Evolutionary conservation across 805 yeast genomes (phyloP), one percentile per base, ranked within the genome.

Genomic region (Yarrowia bubula): DNA sequence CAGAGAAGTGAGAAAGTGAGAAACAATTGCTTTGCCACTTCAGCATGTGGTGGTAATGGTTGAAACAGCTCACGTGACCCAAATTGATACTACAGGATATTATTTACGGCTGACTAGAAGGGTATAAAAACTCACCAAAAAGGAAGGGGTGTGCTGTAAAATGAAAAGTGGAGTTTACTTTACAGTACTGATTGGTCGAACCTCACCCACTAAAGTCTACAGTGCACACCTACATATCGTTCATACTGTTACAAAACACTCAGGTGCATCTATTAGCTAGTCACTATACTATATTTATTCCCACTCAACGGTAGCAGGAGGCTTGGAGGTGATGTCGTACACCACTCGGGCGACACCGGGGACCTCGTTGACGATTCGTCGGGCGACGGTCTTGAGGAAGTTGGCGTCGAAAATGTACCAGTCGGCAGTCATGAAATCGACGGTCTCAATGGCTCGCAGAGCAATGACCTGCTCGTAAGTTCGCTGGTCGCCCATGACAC

Each of bases 221-320:
- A 9, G 13, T 35, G 38, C 42, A 39, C 42, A 14, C 42, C n/a
- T n/a, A n/a, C n/a, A n/a, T n/a, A n/a, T n/a, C n/a, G n/a, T n/a
- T n/a, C n/a, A n/a, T n/a, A n/a, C n/a, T n/a, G n/a, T n/a, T 22
- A 42, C 22, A 37, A 38, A 51, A 51, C 33, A 51, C 17, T 51
- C 11, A 10, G 33, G 41, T 37, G 58, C 58, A 37, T 55, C 51
- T 39, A 55, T 42, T 42, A 55, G 28, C 28, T 22, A 22, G 51
- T 48, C 55, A 48, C 55, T 48, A 48, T 57, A 65, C 55, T 48
- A 48, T 57, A 65, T 66, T 73, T 87, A 93, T 81, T 95, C 99
- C 99, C 98, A 95, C 79, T 95, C 99, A 71, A 95, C 99, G 67
- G 99, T 95, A 67, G 99, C 99, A 68, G 99, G 99, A 66, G 99